These are phyloP conservation scores for Termitomyces sp. DNA, from an alignment of 768 basidiomycete genomes.

Conservation along the genomic window DNA sequence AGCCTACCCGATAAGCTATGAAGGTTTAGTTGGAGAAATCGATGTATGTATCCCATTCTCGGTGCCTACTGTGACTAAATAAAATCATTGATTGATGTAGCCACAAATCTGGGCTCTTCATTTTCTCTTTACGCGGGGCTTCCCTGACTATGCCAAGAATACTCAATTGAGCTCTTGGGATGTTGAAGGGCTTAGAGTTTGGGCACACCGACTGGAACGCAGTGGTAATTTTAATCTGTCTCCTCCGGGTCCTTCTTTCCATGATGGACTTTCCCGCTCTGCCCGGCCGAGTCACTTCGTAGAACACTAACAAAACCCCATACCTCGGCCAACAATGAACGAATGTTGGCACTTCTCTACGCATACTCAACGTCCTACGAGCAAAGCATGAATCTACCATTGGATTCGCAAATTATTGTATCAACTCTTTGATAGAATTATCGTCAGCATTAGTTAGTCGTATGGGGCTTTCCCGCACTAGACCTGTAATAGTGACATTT, in stretches of 20 bases:
- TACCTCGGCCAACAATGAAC: not conserved
- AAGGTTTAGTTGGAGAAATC: conserved; percentile 2
- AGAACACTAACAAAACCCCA: not conserved
- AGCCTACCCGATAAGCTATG: not conserved
- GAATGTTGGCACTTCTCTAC: not conserved
- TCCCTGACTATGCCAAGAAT: not conserved
- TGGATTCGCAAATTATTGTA: not conserved
- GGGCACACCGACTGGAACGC: not conserved
- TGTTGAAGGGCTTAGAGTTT: not conserved
- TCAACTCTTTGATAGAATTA: not conserved
- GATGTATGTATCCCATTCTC: not conserved
- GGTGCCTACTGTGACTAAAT: not conserved
- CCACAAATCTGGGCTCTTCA: not conserved
- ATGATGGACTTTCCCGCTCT: not conserved
- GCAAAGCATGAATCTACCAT: not conserved
- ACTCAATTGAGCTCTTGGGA: not conserved
- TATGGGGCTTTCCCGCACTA: not conserved
- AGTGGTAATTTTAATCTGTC: not conserved
- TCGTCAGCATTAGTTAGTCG: not conserved
- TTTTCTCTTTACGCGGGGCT: not conserved
- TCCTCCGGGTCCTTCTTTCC: not conserved
- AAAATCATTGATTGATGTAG: not conserved
- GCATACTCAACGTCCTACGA: not conserved
- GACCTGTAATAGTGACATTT: not conserved
- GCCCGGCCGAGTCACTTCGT: not conserved